Evolutionary conservation across 257 asterid genomes (phyloP), one percentile per base, ranked within the genome.

Genomic region (Solanum arcanum): DNA sequence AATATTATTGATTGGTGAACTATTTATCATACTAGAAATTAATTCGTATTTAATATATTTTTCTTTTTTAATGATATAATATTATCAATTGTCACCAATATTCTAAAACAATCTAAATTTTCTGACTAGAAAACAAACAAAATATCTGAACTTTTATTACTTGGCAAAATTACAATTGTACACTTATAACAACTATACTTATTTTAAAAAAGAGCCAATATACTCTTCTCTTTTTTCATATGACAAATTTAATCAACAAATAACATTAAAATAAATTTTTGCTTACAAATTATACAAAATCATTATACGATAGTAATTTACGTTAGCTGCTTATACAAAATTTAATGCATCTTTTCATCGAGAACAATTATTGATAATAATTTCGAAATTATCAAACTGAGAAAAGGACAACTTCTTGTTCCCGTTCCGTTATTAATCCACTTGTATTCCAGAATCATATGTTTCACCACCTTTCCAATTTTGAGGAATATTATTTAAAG

Each of bases 371-470:
- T 23, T 23, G 7, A 23, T 23, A 23, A n/a, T n/a, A n/a, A 0
- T 64, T 25, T 5, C 0, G 5, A 15, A 27, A 66, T 66, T 66
- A 66, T 1, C 5, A 9, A 0, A 62, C 0, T 3, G 16, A 11
- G 33, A n/a, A 2, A 13, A 25, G 37, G 74, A 68, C 39, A 27
- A 13, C 3, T 9, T 11, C 20, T 12, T 3, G 9, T 64, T n/a
- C 18, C 2, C 25, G 18, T 33, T 64, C 72, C 10, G 18, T 13
- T 27, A 70, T 44, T 41, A 41, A 44, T 78, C 60, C 64, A 93
- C 95, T 94, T 94, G 98, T 59, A 94, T 92, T 88, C 98, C 98
- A 1, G 98, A 91, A 88, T 96, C 98, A 47, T 94, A 92, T 86
- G 81, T 89, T 25, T 94, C 95, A 88, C 98, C 98, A 80, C 91